A percentile compares a stretch with the other conserved stretches of the same genome.
These are phyloP conservation scores for Petunia secreta DNA, from an alignment of 257 asterid genomes.

Conservation along the genomic window DNA sequence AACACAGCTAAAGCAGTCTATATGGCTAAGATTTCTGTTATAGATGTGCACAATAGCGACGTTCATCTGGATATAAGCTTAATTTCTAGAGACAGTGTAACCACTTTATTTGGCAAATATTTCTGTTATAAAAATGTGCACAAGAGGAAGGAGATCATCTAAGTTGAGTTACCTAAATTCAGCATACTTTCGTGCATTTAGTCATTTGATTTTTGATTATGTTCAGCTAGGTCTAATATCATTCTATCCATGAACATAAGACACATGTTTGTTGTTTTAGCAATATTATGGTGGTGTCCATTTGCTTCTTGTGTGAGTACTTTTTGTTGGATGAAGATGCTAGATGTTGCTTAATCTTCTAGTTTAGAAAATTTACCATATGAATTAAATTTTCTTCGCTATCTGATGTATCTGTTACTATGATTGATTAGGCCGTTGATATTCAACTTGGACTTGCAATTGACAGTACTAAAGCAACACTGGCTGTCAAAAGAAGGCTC, in stretches of 20 bases:
- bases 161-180: neutral
- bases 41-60: neutral
- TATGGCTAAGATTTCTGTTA: constrained; percentile 7
- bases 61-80: neutral
- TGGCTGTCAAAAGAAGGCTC: constrained; percentile 96
- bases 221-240: neutral
- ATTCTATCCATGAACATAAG: neutral
- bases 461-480: constrained; percentile 96
- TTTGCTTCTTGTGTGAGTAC: neutral
- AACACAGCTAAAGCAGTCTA: neutral
- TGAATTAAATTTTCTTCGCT: constrained; percentile 26
- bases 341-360: neutral
- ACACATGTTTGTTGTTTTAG: constrained; percentile 5
- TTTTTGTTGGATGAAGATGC: neutral
- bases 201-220: neutral
- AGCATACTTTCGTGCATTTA: neutral
- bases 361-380: neutral
- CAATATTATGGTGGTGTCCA: constrained; percentile 7
- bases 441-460: constrained; percentile 98
- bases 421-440: constrained; percentile 82
- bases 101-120: neutral
- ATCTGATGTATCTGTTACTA: constrained; percentile 2
- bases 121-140: neutral
- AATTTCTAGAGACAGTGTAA: neutral
- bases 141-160: constrained; percentile 5